Evolutionary conservation across 2,329 filamentous ascomycete genomes (phyloP), one percentile per base, ranked within the genome.

Genomic region (Rutstroemia sp.): DNA sequence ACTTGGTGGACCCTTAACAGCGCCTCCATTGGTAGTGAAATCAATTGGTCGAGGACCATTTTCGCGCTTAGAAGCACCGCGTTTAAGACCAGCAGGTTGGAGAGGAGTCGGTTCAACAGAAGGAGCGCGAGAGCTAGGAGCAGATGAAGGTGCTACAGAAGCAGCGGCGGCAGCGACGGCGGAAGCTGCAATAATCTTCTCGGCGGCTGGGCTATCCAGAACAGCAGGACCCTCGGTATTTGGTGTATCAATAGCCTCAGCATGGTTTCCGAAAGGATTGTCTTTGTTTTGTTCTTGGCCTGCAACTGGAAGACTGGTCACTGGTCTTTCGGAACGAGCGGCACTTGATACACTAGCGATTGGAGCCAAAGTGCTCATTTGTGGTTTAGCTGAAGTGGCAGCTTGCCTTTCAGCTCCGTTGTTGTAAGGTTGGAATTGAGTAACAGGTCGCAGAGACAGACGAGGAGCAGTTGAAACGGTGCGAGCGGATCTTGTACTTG

Each of bases 401-500:
- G 16, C 19, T 39, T 25, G 19, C n/a, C 48, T 54, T 41, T 41
- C 38, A 41, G 16, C 17, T 19, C 37, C 78, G 7, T 74, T 56
- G 58, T 88, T 79, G 66, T 82, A 84, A 5, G 89, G 88, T 41
- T 89, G 78, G 72, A 96, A 92, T 66, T 94, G 84, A 42, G 89
- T 92, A 49, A 94, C 81, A 2, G 91, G 91, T 50, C 90, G 86
- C 54, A 96, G 62, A 67, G 89, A 95, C 59, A 96, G 79, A 60
- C 86, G 86, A n/a, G 91, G 90, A 46, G 91, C 85, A 37, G 75
- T 79, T 30, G 77, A 75, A 60, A 62, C 48, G 59, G 66, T 63
- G 17, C 63, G 75, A 60, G 62, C 50, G 59, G 64, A 61, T 37
- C 61, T 63, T 17, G 56, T 57, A 39, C 58, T 63, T 23, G 62